Conservation (phyloP, 306 rosid genomes). For the Cucumis hystrix region DNA sequence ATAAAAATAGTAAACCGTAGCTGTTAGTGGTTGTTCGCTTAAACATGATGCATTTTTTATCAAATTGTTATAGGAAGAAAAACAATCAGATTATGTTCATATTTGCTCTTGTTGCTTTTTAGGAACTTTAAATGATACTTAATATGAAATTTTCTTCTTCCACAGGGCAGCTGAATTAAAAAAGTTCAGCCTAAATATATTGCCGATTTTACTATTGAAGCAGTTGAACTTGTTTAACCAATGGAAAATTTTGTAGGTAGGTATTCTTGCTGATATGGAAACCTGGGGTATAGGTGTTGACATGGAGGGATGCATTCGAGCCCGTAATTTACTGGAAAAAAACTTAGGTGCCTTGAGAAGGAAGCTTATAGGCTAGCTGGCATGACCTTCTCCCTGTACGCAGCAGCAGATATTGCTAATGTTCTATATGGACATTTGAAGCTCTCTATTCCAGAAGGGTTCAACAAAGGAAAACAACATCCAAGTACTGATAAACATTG, state of each 20-base stretch:
- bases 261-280: constrained; percentile 94
- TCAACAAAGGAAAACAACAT: constrained; percentile 70
- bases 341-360: constrained; percentile 68
- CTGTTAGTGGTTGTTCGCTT: not conserved
- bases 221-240: constrained; percentile 9
- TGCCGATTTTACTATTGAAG: not conserved
- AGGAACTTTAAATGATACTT: not conserved
- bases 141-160: not conserved
- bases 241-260: constrained; percentile 36
- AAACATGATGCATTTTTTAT: not conserved
- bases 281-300: constrained; percentile 92
- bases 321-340: constrained; percentile 65
- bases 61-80: not conserved
- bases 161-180: not conserved
- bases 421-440: constrained; percentile 69
- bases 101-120: not conserved
- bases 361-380: constrained; percentile 88
- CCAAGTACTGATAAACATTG: constrained; percentile 89
- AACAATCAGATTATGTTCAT: not conserved
- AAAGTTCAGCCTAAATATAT: not conserved
- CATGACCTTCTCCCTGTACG: constrained; percentile 56
- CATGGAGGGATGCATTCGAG: constrained; percentile 78
- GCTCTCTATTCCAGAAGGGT: constrained; percentile 63
- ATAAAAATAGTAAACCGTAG: not conserved
- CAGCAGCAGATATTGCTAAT: constrained; percentile 84